A percentile compares a stretch with the other conserved stretches of the same genome.
These are phyloP conservation scores for Sarcocystis neurona DNA, from an alignment of 169 alveolate species.

Conservation along the genomic window DNA sequence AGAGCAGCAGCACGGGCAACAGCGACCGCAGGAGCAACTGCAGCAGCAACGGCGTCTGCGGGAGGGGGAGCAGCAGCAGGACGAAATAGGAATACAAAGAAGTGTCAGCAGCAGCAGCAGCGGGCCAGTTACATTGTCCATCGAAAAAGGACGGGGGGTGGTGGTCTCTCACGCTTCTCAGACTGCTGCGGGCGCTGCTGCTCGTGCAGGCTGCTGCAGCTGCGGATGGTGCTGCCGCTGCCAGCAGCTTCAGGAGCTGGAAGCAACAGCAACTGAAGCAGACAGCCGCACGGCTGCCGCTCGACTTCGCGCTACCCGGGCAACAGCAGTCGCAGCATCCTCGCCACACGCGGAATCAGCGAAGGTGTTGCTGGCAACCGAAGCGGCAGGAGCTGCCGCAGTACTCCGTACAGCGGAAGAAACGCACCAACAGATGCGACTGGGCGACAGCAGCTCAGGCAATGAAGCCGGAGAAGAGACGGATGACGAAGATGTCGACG, in stretches of 20 bases:
- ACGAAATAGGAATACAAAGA: background rate
- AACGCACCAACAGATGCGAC: background rate
- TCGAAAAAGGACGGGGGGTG: background rate
- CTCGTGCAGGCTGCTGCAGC: too few relatives aligned
- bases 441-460: constrained; percentile 17
- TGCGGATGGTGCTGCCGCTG: background rate
- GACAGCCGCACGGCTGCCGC: too few relatives aligned
- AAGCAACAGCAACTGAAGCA: too few relatives aligned
- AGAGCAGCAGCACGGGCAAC: background rate
- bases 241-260: constrained; percentile 30
- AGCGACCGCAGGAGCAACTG: background rate
- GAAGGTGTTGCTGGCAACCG: background rate
- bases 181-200: constrained; percentile 17
- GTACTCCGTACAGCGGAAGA: background rate
- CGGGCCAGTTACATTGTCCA: background rate
- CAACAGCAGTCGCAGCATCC: background rate
- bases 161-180: background rate
- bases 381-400: background rate
- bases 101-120: background rate
- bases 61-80: background rate
- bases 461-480: constrained; percentile 9
- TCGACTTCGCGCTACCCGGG: too few relatives aligned
- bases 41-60: background rate
- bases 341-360: background rate
- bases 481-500: constrained; percentile 49